Evolutionary conservation across 805 yeast species (phyloP).

Genomic region (Wickerhamiella occidentalis): DNA sequence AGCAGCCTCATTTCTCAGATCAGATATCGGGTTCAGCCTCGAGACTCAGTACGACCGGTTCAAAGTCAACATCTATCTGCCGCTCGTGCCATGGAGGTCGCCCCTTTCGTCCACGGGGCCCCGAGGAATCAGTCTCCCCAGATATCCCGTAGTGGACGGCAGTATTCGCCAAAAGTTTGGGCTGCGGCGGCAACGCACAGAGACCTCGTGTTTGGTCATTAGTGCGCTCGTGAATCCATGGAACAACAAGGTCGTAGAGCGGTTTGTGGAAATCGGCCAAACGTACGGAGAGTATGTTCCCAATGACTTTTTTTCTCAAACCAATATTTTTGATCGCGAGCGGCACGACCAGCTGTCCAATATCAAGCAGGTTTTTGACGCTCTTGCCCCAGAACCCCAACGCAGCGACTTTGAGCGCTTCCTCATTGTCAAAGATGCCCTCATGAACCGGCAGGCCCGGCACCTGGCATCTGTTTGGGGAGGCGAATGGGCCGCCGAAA

Average conservation of each 20-base stretch:
- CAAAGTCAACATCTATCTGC: constrained; percentile 2
- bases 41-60: constrained; percentile 5
- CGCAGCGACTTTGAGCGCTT: constrained; percentile 1
- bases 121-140: background rate
- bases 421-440: background rate
- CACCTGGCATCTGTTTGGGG: constrained; percentile 8
- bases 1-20: background rate
- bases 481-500: constrained; percentile 6
- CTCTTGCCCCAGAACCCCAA: background rate
- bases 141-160: background rate
- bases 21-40: constrained; percentile 5
- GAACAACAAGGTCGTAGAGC: constrained; percentile 1
- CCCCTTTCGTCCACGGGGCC: background rate
- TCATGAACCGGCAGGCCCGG: constrained; percentile 5
- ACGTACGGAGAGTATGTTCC: background rate
- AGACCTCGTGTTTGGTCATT: background rate
- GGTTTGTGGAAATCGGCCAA: background rate
- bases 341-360: background rate
- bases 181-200: background rate
- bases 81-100: constrained; percentile 2
- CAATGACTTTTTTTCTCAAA: background rate
- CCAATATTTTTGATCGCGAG: background rate
- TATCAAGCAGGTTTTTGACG: background rate
- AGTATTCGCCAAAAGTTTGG: background rate
- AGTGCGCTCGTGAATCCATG: constrained; percentile 8